Evolutionary conservation across 2,329 filamentous ascomycete genomes (phyloP).

Genomic region (Diaporthe destruens): DNA sequence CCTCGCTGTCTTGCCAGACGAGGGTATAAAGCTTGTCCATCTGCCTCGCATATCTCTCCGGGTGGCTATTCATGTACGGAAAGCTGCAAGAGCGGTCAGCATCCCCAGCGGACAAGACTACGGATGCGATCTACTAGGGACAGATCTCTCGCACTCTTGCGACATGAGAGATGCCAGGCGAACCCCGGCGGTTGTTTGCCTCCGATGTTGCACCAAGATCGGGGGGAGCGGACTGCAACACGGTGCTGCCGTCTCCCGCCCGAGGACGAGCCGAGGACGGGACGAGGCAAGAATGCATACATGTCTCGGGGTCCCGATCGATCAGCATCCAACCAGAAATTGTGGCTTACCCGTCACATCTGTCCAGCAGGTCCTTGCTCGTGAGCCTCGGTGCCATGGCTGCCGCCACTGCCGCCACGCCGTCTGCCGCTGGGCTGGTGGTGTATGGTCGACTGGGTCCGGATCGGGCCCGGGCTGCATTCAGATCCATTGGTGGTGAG

Average conservation of each 20-base stretch:
- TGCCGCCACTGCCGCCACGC: slow-evolving; percentile 10
- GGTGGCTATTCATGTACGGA: slow-evolving; percentile 76
- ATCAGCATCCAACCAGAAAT: not conserved
- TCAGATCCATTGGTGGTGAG: slow-evolving; percentile 10
- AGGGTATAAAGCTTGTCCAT: slow-evolving; percentile 76
- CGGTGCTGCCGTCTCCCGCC: slow-evolving; percentile 12
- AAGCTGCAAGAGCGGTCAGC: slow-evolving; percentile 68
- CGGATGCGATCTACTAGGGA: not conserved
- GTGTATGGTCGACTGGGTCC: slow-evolving; percentile 10
- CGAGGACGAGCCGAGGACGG: slow-evolving; percentile 11
- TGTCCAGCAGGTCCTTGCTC: slow-evolving; percentile 46
- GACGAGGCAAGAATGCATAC: slow-evolving; percentile 29
- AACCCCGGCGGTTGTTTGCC: slow-evolving; percentile 5
- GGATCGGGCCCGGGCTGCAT: slow-evolving; percentile 2
- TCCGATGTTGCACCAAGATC: slow-evolving; percentile 31
- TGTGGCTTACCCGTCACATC: slow-evolving; percentile 46
- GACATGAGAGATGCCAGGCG: slow-evolving; percentile 6
- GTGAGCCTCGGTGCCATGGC: slow-evolving; percentile 41
- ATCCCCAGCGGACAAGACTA: slow-evolving; percentile 25
- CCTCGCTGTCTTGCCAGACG: slow-evolving; percentile 72
- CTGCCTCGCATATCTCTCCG: slow-evolving; percentile 66
- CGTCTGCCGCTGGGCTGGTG: slow-evolving; percentile 10
- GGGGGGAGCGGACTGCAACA: slow-evolving; percentile 17
- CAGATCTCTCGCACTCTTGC: not conserved
- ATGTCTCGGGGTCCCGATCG: slow-evolving; percentile 5